A percentile compares a stretch with the other conserved stretches of the same genome.
Conservation (phyloP, 2,329 filamentous ascomycete genomes). For the Lecanoromycetidae sp. region DNA sequence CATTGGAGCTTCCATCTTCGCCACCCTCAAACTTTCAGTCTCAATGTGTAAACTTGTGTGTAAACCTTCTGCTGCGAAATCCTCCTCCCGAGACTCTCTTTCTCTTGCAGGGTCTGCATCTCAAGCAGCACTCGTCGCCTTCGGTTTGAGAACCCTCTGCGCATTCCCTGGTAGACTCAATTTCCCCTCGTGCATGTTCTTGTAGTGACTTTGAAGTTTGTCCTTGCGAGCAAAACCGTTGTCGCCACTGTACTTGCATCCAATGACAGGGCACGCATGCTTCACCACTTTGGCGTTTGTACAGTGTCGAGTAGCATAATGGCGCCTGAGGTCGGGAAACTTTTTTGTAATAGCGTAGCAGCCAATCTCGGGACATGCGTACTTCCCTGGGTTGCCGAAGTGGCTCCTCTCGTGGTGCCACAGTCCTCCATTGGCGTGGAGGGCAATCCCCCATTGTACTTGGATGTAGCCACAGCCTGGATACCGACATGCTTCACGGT, state of each 20-base stretch:
- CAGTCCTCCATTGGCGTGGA: not conserved
- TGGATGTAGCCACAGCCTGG: not conserved
- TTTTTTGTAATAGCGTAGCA: not conserved
- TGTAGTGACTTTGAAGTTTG: constrained; percentile 10
- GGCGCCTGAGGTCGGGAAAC: constrained; percentile 6
- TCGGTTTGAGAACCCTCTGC: not conserved
- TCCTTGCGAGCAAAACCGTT: constrained; percentile 13
- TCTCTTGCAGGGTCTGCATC: too few species aligned
- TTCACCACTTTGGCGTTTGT: not conserved
- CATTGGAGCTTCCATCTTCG: too few species aligned
- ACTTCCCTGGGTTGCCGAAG: not conserved
- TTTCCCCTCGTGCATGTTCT: constrained; percentile 2
- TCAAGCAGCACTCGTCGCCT: too few species aligned
- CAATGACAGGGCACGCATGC: constrained; percentile 1
- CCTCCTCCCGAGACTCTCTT: too few species aligned
- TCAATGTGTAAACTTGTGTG: too few species aligned
- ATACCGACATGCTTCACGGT: not conserved
- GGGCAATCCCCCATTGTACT: too few species aligned
- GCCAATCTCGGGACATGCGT: not conserved
- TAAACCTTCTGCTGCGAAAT: too few species aligned
- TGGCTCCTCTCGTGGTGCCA: constrained; percentile 1
- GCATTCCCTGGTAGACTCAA: not conserved
- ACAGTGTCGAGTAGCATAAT: constrained; percentile 5
- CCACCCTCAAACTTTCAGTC: too few species aligned
- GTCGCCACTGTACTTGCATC: constrained; percentile 4